These are phyloP conservation scores for Fusarium brachygibbosum DNA, from an alignment of 2,329 filamentous ascomycete genomes.

Conservation along the genomic window DNA sequence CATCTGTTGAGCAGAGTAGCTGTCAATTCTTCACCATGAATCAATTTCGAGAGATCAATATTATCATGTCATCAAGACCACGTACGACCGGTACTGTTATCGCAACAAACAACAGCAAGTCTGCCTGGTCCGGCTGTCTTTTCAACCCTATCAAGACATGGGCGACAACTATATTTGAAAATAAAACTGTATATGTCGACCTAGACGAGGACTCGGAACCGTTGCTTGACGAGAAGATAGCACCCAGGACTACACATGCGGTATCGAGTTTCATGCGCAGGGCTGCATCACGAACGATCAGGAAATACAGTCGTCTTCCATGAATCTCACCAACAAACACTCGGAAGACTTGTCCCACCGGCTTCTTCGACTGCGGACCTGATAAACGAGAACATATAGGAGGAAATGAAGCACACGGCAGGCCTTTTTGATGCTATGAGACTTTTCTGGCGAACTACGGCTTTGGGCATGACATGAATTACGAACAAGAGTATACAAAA, in stretches of 20 bases:
- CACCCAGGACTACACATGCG: slow-evolving; percentile 57
- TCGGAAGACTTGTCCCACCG: no score
- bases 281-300: slow-evolving; percentile 58
- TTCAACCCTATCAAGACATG: slow-evolving; percentile 34
- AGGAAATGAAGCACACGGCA: background rate
- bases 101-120: slow-evolving; percentile 1
- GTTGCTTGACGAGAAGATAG: slow-evolving; percentile 32
- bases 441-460: background rate
- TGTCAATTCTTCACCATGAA: slow-evolving; percentile 22
- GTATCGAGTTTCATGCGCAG: slow-evolving; percentile 59
- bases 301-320: slow-evolving; percentile 51
- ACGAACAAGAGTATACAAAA: background rate
- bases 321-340: background rate
- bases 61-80: slow-evolving; percentile 29
- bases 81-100: background rate
- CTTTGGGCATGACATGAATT: background rate
- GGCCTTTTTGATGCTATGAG: background rate
- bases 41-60: slow-evolving; percentile 33
- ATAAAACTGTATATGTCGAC: slow-evolving; percentile 3
- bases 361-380: background rate
- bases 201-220: slow-evolving; percentile 44
- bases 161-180: slow-evolving; percentile 10
- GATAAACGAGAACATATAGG: no score
- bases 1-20: slow-evolving; percentile 23
- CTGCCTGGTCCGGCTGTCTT: slow-evolving; percentile 29